Evolutionary conservation across 2,329 filamentous ascomycete species (phyloP).

Genomic region (Pyricularia pennisetigena): DNA sequence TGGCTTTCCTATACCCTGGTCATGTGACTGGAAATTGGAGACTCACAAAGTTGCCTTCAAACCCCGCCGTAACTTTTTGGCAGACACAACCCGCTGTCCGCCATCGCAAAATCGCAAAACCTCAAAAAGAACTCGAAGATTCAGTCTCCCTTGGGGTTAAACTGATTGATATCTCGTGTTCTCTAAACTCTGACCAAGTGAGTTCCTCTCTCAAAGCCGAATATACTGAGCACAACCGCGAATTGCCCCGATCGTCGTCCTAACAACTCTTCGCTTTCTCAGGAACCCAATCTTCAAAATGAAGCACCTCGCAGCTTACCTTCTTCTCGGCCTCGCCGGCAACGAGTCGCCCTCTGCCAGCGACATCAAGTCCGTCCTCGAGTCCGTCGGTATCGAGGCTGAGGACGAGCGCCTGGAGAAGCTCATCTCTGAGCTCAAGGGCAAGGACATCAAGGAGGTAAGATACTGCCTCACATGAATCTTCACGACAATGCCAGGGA

Average conservation of each 20-base stretch:
- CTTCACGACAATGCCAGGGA: background rate
- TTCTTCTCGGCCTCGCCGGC: constrained; percentile 89
- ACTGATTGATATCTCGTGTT: constrained; percentile 98
- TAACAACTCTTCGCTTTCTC: background rate
- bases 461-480: background rate
- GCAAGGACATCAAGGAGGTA: constrained; percentile 91
- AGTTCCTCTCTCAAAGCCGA: background rate
- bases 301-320: constrained; percentile 99
- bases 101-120: constrained; percentile 9
- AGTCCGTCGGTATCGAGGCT: constrained; percentile 89
- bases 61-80: constrained; percentile 6
- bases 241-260: background rate
- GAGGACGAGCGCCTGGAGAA: constrained; percentile 77
- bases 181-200: constrained; percentile 22
- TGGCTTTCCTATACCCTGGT: constrained; percentile 2
- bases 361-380: constrained; percentile 84
- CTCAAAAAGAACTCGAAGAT: constrained; percentile 69
- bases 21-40: background rate
- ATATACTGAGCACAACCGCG: background rate
- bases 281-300: constrained; percentile 52
- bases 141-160: constrained; percentile 99
- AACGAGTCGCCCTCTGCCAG: constrained; percentile 78
- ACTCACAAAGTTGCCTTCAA: background rate
- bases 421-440: constrained; percentile 83
- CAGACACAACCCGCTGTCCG: constrained; percentile 1